Conservation (phyloP, 192 early-diverging fungal species). For the Linnemannia zychae region DNA sequence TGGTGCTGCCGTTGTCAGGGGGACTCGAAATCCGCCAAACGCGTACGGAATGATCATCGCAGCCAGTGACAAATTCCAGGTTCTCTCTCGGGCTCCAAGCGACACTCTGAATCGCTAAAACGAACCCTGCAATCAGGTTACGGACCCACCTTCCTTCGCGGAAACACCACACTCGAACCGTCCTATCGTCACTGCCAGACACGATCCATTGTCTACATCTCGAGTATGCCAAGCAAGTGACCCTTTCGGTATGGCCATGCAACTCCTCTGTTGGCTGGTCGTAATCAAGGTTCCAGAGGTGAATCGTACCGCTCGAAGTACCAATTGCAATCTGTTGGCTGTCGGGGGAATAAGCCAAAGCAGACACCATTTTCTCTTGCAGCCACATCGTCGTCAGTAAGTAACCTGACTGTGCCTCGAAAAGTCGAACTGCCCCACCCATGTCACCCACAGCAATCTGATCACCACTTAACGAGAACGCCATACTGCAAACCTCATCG, state of each 20-base stretch:
- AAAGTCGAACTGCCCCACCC: background rate
- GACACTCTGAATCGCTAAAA: background rate
- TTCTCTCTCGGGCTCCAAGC: background rate
- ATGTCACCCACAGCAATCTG: background rate
- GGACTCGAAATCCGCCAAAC: background rate
- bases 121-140: background rate
- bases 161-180: background rate
- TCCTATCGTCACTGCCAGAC: background rate
- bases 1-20: background rate
- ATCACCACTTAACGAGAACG: background rate
- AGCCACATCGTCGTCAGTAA: background rate
- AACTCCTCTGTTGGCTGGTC: background rate
- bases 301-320: background rate
- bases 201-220: background rate
- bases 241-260: background rate
- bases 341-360: background rate
- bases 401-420: background rate
- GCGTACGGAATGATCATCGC: background rate
- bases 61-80: background rate
- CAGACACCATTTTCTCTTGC: background rate
- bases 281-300: background rate
- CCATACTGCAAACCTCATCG: background rate
- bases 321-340: background rate
- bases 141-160: background rate
- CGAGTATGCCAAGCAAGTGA: background rate